Conservation (phyloP, 371 early-diverging fungal species). For the Vairimorpha ceranae region DNA sequence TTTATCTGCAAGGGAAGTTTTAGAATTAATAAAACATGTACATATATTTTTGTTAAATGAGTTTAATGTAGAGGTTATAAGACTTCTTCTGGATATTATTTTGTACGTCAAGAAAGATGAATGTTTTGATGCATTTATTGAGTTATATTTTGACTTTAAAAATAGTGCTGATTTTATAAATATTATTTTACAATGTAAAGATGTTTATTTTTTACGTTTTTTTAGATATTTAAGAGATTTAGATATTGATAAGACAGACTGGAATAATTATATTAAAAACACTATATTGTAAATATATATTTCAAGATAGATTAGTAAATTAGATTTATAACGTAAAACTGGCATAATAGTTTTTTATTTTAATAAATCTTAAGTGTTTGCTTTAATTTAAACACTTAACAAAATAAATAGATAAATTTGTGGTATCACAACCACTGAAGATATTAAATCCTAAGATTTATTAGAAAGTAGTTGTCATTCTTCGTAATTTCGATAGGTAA, state of each 20-base stretch:
- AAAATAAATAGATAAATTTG: no score
- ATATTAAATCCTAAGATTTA: no score
- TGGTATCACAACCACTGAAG: no score
- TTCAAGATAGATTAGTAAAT: not conserved
- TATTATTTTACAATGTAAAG: not conserved
- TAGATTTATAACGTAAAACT: no score
- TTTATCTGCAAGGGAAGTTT: no score
- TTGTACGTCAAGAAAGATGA: not conserved
- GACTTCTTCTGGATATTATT: not conserved
- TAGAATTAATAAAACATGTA: no score
- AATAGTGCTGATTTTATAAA: not conserved
- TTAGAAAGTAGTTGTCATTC: no score
- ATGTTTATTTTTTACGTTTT: not conserved
- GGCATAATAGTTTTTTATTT: no score
- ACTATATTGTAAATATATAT: not conserved
- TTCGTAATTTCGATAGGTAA: no score
- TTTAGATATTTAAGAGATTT: not conserved
- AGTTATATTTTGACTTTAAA: slow-evolving; percentile 1
- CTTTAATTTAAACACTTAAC: no score
- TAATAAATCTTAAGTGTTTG: no score
- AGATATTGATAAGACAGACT: not conserved
- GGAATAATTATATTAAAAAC: not conserved
- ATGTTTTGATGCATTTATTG: slow-evolving; percentile 6
- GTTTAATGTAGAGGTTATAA: not conserved
- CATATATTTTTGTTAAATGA: no score